Conservation (phyloP, 495 filamentous ascomycete species). For the Parathielavia hyrcaniae region DNA sequence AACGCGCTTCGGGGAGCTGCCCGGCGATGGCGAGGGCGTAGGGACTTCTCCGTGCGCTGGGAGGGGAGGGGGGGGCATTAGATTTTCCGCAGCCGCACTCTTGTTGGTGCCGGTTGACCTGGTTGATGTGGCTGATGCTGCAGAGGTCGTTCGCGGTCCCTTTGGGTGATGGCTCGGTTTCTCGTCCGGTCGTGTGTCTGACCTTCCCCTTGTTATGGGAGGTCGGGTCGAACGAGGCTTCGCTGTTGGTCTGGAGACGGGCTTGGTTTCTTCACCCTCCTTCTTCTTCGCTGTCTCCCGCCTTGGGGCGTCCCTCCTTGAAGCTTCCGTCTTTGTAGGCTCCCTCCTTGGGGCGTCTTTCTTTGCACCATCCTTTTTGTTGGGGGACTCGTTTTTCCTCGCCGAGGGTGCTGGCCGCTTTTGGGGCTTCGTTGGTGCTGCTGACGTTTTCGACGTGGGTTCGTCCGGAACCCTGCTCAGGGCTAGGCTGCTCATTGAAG, state of each 20-base stretch:
- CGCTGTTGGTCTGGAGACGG: background rate
- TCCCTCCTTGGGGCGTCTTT: background rate
- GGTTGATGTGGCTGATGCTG: conserved; percentile 13
- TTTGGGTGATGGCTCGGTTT: background rate
- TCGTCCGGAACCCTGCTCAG: conserved; percentile 2
- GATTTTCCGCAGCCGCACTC: conserved; percentile 7
- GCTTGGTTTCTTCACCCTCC: conserved; percentile 1
- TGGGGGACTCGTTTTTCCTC: conserved; percentile 1
- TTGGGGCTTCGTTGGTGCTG: background rate
- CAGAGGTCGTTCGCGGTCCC: conserved; percentile 7
- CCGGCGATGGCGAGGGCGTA: conserved; percentile 17
- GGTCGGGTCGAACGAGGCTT: conserved; percentile 11
- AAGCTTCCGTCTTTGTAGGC: background rate
- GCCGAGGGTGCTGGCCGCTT: background rate
- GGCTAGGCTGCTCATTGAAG: conserved; percentile 13
- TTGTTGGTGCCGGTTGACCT: conserved; percentile 12
- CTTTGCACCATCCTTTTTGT: conserved; percentile 1
- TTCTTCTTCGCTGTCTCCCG: background rate
- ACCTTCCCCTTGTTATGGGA: conserved; percentile 12
- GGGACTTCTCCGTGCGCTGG: background rate
- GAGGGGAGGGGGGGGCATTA: background rate
- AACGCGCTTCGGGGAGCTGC: conserved; percentile 21
- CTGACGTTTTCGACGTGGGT: background rate
- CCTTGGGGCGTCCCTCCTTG: background rate
- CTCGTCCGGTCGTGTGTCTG: conserved; percentile 10